Percentiles rank a stretch among this genome's conserved stretches.
phyloP scores from a whole-genome alignment of 176 grass and related monocot species.

The Carex littledalei region DNA sequence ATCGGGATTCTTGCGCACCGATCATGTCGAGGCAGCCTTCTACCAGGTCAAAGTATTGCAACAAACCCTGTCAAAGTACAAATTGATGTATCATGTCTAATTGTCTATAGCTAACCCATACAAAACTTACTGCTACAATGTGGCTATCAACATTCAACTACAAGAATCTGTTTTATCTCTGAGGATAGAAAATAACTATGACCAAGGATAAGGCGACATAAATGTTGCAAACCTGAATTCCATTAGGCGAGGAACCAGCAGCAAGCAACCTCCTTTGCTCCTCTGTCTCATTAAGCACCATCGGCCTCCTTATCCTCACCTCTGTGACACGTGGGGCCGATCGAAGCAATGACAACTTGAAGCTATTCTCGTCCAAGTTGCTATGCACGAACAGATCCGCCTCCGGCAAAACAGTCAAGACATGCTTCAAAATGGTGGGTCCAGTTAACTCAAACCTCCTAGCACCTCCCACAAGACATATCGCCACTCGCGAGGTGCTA shows the following conservation, averaged over 20 bases:
- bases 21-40: too few species aligned
- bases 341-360: slow-evolving; percentile 55
- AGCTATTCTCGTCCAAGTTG: slow-evolving; percentile 61
- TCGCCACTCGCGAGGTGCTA: neutral
- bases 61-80: too few species aligned
- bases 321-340: slow-evolving; percentile 13
- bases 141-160: too few species aligned
- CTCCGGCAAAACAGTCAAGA: slow-evolving; percentile 21
- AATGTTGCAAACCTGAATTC: too few species aligned
- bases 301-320: slow-evolving; percentile 47
- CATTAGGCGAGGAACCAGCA: slow-evolving; percentile 47
- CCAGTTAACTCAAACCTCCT: slow-evolving; percentile 89
- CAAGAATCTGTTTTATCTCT: too few species aligned
- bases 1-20: too few species aligned
- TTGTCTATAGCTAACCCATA: too few species aligned
- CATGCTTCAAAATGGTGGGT: slow-evolving; percentile 60
- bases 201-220: too few species aligned
- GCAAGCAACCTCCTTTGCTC: slow-evolving; percentile 36
- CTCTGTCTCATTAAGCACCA: slow-evolving; percentile 27
- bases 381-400: slow-evolving; percentile 75
- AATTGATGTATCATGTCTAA: too few species aligned
- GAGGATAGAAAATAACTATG: too few species aligned
- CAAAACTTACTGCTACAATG: too few species aligned
- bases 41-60: too few species aligned
- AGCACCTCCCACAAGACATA: slow-evolving; percentile 40